Evolutionary conservation across 2,329 filamentous ascomycete genomes (phyloP).

Genomic region (Apiospora koreana): DNA sequence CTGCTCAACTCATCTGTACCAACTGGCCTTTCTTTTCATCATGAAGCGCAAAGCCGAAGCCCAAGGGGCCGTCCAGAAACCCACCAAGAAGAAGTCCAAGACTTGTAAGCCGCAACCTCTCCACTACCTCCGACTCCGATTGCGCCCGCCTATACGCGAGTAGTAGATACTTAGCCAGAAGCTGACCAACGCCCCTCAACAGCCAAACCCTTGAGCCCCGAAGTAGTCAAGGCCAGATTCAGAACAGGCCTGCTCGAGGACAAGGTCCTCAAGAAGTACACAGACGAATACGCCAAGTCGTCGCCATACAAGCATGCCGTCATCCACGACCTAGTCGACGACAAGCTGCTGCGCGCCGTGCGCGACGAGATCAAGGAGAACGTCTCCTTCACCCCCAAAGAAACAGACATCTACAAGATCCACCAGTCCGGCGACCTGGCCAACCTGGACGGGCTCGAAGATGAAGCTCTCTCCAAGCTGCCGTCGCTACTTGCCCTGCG

Average conservation of each 20-base stretch:
- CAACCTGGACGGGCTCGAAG: slow-evolving; percentile 91
- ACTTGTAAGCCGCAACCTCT: slow-evolving; percentile 33
- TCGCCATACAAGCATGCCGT: slow-evolving; percentile 89
- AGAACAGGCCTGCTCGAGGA: slow-evolving; percentile 66
- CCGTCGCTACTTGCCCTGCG: slow-evolving; percentile 90
- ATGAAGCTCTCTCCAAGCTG: slow-evolving; percentile 79
- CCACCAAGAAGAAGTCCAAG: slow-evolving; percentile 54
- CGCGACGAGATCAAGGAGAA: slow-evolving; percentile 87
- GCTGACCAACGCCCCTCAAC: neutral
- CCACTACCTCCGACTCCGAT: neutral
- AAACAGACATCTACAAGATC: slow-evolving; percentile 99
- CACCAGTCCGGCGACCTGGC: slow-evolving; percentile 97
- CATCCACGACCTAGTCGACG: slow-evolving; percentile 78
- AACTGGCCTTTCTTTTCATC: slow-evolving; percentile 27
- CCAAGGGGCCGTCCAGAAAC: slow-evolving; percentile 43
- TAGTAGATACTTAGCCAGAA: neutral
- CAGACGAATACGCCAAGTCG: slow-evolving; percentile 62
- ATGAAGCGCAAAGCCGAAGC: slow-evolving; percentile 63
- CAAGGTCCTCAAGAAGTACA: slow-evolving; percentile 59
- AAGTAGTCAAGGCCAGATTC: slow-evolving; percentile 61
- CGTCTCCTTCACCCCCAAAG: slow-evolving; percentile 95
- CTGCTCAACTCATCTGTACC: slow-evolving; percentile 10
- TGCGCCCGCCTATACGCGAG: neutral
- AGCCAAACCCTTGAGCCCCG: slow-evolving; percentile 44
- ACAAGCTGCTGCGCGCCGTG: slow-evolving; percentile 79